Evolutionary conservation across 2,329 filamentous ascomycete genomes (phyloP).

Genomic region (Pseudogymnoascus sp.): DNA sequence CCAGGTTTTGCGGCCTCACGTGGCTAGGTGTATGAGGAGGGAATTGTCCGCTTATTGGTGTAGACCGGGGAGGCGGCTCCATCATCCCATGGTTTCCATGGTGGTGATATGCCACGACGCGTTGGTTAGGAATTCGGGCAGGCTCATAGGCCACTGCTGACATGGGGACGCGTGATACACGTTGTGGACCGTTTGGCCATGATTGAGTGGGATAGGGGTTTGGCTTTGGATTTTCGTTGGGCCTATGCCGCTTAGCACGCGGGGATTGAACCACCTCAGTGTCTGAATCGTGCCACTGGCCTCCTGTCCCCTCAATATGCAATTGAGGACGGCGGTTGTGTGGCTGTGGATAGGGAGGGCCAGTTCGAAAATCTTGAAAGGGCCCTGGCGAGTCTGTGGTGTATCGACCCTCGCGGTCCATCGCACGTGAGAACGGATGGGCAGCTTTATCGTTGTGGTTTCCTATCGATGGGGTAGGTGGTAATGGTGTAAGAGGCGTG

Average conservation of each 20-base stretch:
- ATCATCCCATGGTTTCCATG: constrained; percentile 21
- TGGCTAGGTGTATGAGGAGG: constrained; percentile 15
- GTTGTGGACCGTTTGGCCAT: neutral
- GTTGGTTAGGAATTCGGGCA: constrained; percentile 28
- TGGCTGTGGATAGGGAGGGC: neutral
- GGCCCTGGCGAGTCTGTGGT: constrained; percentile 40
- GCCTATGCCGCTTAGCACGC: neutral
- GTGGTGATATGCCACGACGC: constrained; percentile 14
- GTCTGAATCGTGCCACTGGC: neutral
- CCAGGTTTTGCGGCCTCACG: constrained; percentile 21
- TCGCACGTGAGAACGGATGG: constrained; percentile 36
- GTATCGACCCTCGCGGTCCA: constrained; percentile 58
- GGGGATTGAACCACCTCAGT: neutral
- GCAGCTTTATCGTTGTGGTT: neutral
- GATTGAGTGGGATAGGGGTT: constrained; percentile 27
- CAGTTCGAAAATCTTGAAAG: neutral
- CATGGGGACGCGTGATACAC: constrained; percentile 16
- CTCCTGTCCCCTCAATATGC: neutral
- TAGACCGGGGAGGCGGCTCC: constrained; percentile 26
- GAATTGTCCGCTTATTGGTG: constrained; percentile 23
- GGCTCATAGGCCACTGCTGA: constrained; percentile 34
- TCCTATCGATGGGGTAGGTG: constrained; percentile 19
- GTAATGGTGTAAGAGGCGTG: constrained; percentile 27
- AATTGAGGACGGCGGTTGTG: neutral
- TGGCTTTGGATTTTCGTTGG: constrained; percentile 36